phyloP scores from a whole-genome alignment of 2,329 filamentous ascomycete genomes.

The Cladophialophora yegresii region DNA sequence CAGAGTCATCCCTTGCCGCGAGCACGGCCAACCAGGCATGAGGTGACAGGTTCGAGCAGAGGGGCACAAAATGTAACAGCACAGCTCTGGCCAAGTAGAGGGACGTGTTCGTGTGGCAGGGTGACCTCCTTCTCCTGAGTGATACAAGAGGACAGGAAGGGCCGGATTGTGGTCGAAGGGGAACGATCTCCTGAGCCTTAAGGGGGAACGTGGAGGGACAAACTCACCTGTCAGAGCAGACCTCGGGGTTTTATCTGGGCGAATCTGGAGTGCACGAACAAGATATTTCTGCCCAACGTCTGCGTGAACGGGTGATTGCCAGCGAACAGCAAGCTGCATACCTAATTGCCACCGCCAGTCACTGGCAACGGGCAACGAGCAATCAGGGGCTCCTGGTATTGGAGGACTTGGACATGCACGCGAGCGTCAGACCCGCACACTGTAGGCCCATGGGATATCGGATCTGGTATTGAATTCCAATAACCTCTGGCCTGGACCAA shows the following conservation, averaged over 20 bases:
- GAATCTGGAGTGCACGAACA: conserved; percentile 19
- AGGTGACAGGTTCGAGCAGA: conserved; percentile 28
- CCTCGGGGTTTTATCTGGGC: conserved; percentile 15
- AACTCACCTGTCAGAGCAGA: conserved; percentile 18
- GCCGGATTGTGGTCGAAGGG: conserved; percentile 3
- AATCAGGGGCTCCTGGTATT: conserved; percentile 4
- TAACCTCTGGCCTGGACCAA: conserved; percentile 4
- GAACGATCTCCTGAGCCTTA: conserved; percentile 14
- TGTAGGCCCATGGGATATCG: conserved; percentile 10
- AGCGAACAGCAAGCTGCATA: conserved; percentile 13
- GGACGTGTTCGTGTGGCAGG: conserved; percentile 14
- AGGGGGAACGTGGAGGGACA: conserved; percentile 7
- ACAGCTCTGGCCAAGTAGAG: conserved; percentile 12
- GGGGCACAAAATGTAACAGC: conserved; percentile 29
- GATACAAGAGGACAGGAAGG: conserved; percentile 18
- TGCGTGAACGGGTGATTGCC: conserved; percentile 18
- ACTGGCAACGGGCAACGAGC: neutral
- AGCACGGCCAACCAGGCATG: conserved; percentile 18
- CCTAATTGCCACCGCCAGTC: conserved; percentile 12
- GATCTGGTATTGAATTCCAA: conserved; percentile 15
- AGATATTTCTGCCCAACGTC: conserved; percentile 28
- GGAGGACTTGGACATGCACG: conserved; percentile 7
- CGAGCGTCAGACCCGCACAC: neutral
- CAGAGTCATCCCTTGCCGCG: conserved; percentile 23
- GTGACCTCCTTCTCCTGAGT: conserved; percentile 22